A percentile compares a stretch with the other conserved stretches of the same genome.
phyloP scores from a whole-genome alignment of 2,329 filamentous ascomycete genomes.

The Pseudopithomyces maydicus region DNA sequence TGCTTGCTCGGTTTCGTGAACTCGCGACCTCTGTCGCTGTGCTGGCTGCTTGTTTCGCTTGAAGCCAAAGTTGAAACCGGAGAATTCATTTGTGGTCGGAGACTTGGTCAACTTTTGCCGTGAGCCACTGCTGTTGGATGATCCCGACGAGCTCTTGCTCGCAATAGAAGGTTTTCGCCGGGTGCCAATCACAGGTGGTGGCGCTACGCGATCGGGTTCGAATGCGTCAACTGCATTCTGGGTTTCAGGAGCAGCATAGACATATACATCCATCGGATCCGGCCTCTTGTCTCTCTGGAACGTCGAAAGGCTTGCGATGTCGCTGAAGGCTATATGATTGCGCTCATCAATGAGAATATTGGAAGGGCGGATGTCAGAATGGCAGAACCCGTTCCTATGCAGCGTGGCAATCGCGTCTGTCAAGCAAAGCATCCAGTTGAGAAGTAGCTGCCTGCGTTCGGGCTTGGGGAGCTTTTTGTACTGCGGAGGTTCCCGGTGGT shows the following conservation, averaged over 20 bases:
- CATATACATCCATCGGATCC: constrained; percentile 72
- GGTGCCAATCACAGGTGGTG: constrained; percentile 20
- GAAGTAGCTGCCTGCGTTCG: constrained; percentile 62
- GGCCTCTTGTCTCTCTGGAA: constrained; percentile 58
- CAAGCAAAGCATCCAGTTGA: constrained; percentile 79
- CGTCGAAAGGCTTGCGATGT: constrained; percentile 57
- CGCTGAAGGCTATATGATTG: constrained; percentile 70
- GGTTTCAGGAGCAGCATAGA: constrained; percentile 72
- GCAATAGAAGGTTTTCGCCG: constrained; percentile 36
- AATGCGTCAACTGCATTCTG: constrained; percentile 36
- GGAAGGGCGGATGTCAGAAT: constrained; percentile 72
- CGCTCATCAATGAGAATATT: constrained; percentile 70
- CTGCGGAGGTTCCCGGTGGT: constrained; percentile 63
- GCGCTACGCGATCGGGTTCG: constrained; percentile 15
- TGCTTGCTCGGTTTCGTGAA: constrained; percentile 52
- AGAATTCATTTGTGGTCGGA: constrained; percentile 36
- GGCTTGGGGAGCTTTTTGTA: constrained; percentile 67
- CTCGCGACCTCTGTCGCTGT: constrained; percentile 28
- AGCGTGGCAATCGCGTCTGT: constrained; percentile 70
- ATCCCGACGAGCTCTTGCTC: constrained; percentile 44
- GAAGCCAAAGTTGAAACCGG: constrained; percentile 46
- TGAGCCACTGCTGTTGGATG: constrained; percentile 37
- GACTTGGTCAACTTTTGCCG: constrained; percentile 39
- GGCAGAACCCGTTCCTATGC: constrained; percentile 67
- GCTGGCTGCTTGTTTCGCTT: constrained; percentile 33